These are phyloP conservation scores for Mycena pura DNA, from an alignment of 768 basidiomycete species.

Conservation along the genomic window DNA sequence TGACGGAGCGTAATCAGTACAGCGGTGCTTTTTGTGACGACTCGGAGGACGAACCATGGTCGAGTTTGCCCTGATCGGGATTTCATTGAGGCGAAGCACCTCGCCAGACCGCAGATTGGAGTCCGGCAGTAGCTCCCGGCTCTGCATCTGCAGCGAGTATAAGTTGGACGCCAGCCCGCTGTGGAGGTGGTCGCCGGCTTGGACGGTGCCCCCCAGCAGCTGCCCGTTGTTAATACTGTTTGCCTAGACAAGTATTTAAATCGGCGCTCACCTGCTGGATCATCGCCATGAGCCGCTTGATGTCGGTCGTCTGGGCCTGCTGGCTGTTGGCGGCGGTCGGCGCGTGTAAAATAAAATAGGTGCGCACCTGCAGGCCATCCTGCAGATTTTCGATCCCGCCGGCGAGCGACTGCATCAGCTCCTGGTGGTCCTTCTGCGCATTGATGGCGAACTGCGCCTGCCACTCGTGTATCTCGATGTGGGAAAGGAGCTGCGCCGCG, in stretches of 20 bases:
- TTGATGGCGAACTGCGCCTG: constrained; percentile 50
- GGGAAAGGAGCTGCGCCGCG: constrained; percentile 49
- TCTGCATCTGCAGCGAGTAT: constrained; percentile 56
- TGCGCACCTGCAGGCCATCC: no score
- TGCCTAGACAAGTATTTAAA: no score
- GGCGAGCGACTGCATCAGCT: constrained; percentile 50
- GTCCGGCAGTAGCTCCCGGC: constrained; percentile 54
- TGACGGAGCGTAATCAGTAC: background rate
- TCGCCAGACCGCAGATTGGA: constrained; percentile 60
- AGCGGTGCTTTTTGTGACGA: no score
- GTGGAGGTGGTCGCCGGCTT: constrained; percentile 42
- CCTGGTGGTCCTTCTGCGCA: constrained; percentile 47
- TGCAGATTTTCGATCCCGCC: constrained; percentile 52
- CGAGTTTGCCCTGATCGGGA: constrained; percentile 57
- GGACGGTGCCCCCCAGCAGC: constrained; percentile 42
- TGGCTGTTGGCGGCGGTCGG: no score
- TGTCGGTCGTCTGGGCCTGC: constrained; percentile 37
- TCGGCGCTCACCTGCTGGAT: constrained; percentile 58
- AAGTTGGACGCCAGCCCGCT: constrained; percentile 55
- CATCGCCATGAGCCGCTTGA: constrained; percentile 52
- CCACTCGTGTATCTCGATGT: constrained; percentile 55
- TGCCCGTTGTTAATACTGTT: constrained; percentile 21
- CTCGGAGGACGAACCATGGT: constrained; percentile 54
- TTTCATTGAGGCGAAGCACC: constrained; percentile 53
- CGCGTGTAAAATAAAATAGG: no score